These are phyloP conservation scores for Acacia concinna DNA, from an alignment of 331 rosid genomes.

Conservation along the genomic window DNA sequence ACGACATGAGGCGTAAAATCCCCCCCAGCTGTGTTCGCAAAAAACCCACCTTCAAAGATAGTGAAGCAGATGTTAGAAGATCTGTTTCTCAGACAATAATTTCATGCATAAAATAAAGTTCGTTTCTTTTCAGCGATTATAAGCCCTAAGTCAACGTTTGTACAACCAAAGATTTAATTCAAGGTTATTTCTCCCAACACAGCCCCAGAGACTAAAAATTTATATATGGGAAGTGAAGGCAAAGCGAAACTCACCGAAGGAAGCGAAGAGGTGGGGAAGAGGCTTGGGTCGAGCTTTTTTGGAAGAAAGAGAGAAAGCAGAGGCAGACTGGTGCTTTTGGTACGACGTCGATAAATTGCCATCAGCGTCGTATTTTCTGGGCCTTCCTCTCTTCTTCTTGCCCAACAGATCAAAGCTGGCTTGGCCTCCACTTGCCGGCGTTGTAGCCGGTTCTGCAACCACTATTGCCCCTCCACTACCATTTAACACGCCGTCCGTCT, in stretches of 20 bases:
- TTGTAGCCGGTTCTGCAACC: background rate
- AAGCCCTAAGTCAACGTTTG: constrained; percentile 16
- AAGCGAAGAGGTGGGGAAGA: constrained; percentile 46
- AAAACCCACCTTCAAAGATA: constrained; percentile 58
- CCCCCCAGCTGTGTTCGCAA: constrained; percentile 56
- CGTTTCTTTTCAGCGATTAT: constrained; percentile 29
- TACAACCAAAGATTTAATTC: background rate
- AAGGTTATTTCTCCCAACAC: background rate
- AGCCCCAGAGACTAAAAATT: background rate
- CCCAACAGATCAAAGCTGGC: constrained; percentile 40
- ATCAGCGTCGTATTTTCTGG: constrained; percentile 58
- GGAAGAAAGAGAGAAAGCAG: constrained; percentile 38
- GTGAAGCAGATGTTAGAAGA: constrained; percentile 25
- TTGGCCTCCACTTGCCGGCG: constrained; percentile 12
- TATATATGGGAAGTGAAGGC: background rate
- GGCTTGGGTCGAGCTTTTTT: constrained; percentile 50
- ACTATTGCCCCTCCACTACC: constrained; percentile 4
- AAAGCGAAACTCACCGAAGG: constrained; percentile 43
- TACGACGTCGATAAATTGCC: constrained; percentile 37
- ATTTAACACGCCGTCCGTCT: constrained; percentile 10
- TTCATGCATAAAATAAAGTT: constrained; percentile 27
- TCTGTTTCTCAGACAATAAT: background rate
- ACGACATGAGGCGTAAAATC: constrained; percentile 73
- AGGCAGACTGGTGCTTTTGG: background rate
- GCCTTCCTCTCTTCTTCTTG: constrained; percentile 68